Evolutionary conservation across 768 basidiomycete genomes (phyloP), one percentile per base, ranked within the genome.

Genomic region (Tephrocybe sp.): DNA sequence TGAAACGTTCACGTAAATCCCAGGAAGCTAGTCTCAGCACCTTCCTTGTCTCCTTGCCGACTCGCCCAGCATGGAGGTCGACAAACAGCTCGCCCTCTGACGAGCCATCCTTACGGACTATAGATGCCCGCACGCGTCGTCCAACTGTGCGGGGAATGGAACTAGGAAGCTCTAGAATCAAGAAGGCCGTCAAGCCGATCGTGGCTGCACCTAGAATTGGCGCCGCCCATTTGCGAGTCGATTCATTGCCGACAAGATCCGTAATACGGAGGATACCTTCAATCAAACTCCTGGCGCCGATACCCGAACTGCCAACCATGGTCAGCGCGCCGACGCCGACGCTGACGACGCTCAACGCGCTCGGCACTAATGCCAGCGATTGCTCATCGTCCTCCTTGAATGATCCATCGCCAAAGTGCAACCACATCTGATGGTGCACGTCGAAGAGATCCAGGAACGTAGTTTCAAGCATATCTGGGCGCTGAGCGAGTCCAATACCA

Each of bases 91-190:
- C 78, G 31, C 73, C 68, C 19, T 78, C 77, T 16, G 45, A 14
- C 16, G 30, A 20, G n/a, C 66, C 72, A 26, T 75, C 75, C 39
- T 73, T 72, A 30, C 67, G 72, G 13, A 77, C 61, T 7, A 97
- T 77, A 3, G 83, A 78, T 2, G 82, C 74, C 54, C 79, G 80
- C 50, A 98, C 83, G 47, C 92, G 82, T 49, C 92, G 78, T 9
- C 97, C 97, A 51, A 98, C 80, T 11, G 91, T 96, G 52, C 82
- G 80, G 38, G 97, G 96, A 58, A 99, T 86, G 3, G 93, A 84
- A 61, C 71, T 79, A 0, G 97, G 97, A 17, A 99, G 79, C 61
- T 97, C 93, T 59, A 89, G 71, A 48, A 98, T 74, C 54, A 97
- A 71, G 72, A 95, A 98, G 2, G 82, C 83, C 0, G 83, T 80